Evolutionary conservation across 148 eudicot species (phyloP), one percentile per base, ranked within the genome.

Genomic region (Dianthus caryophyllus): DNA sequence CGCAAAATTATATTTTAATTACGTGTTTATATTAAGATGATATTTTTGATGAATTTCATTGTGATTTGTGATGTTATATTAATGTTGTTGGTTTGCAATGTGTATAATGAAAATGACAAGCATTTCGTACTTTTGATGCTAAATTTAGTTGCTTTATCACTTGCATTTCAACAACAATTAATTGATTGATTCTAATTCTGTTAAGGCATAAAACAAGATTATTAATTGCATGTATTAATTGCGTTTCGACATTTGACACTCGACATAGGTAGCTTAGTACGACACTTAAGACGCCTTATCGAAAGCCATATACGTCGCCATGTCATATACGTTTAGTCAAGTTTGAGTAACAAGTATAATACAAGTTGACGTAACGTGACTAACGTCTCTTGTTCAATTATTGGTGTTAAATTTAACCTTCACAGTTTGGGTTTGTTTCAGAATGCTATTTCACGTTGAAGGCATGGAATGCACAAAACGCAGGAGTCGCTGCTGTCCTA

Each of bases 381-480:
- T n/a, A n/a, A n/a, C n/a, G n/a, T n/a, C n/a, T n/a, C n/a, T n/a
- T n/a, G n/a, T n/a, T n/a, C n/a, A n/a, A n/a, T n/a, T n/a, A n/a
- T 52, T 65, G 4, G 50, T 15, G 15, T 30, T 66, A 17, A 47
- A 15, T 61, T 61, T 67, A 59, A 68, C 41, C 25, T 70, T 26
- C 21, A 26, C 16, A 21, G 18, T 64, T 70, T 22, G 33, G 14
- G 75, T 15, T 62, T 36, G 12, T 66, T 50, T 9, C 91, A 93
- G 98, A 86, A 18, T 93, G 98, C 72, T 93, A 64, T 81, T 93
- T 93, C 75, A 93, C 98, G 26, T 57, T 89, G 65, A 93, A 93
- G 78, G 96, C 98, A 33, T 93, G 98, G 96, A 82, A 89, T 76
- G 95, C 95, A 6, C 98, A 93, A 63, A 93, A 84, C 27, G 87